Evolutionary conservation across 1,284 basidiomycete genomes (phyloP).

Genomic region (Cryptococcus wingfieldii): DNA sequence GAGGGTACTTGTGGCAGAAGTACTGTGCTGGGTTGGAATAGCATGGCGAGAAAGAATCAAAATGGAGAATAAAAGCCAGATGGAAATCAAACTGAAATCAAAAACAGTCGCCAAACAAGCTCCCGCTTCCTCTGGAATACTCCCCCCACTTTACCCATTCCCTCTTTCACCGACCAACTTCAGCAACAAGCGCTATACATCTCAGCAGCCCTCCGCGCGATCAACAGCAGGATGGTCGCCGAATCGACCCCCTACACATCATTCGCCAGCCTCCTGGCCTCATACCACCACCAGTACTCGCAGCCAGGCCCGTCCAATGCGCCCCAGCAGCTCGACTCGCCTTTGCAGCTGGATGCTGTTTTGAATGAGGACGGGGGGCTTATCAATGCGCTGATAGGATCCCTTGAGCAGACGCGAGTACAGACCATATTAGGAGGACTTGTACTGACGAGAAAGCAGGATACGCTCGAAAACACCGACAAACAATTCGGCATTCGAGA

Average conservation of each 20-base stretch:
- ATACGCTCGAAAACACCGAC: slow-evolving; percentile 17
- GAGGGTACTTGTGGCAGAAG: too few relatives aligned
- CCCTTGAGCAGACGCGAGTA: slow-evolving; percentile 35
- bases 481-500: slow-evolving; percentile 13
- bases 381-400: slow-evolving; percentile 28
- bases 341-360: slow-evolving; percentile 34
- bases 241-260: slow-evolving; percentile 26
- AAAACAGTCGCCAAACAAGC: too few relatives aligned
- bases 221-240: slow-evolving; percentile 4
- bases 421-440: too few relatives aligned
- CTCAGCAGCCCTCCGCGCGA: too few relatives aligned
- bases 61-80: too few relatives aligned
- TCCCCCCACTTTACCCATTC: too few relatives aligned
- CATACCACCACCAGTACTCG: slow-evolving; percentile 40
- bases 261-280: slow-evolving; percentile 36
- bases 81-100: too few relatives aligned
- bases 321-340: slow-evolving; percentile 31
- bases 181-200: too few relatives aligned
- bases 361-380: slow-evolving; percentile 39
- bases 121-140: too few relatives aligned
- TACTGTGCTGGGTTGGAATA: too few relatives aligned
- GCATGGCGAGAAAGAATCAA: too few relatives aligned
- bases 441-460: neutral
- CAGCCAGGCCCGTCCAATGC: slow-evolving; percentile 37
- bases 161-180: too few relatives aligned